These are phyloP conservation scores for Vanrija sp. DNA, from an alignment of 1,284 basidiomycete genomes.

Conservation along the genomic window DNA sequence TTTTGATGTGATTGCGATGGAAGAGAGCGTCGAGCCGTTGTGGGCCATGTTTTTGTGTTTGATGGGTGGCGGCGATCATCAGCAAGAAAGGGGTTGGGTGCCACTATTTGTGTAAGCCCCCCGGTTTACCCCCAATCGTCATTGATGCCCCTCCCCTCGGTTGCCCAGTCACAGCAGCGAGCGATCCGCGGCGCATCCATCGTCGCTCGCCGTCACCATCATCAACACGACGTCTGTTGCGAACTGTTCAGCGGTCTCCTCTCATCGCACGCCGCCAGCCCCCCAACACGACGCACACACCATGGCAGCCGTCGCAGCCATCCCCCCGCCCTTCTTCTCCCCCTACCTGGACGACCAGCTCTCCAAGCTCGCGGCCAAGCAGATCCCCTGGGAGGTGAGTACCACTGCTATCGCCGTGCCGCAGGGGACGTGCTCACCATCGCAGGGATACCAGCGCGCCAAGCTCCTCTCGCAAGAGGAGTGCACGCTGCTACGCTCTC, in stretches of 20 bases:
- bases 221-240: not conserved
- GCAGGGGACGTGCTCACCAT: not conserved
- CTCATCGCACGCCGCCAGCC: not conserved
- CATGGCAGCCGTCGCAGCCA: constrained; percentile 31
- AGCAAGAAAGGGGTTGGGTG: not conserved
- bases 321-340: constrained; percentile 75
- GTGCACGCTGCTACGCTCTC: constrained; percentile 81
- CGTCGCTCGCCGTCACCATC: not conserved
- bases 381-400: constrained; percentile 91
- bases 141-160: too few species aligned
- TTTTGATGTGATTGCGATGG: constrained; percentile 2
- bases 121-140: not conserved
- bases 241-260: not conserved
- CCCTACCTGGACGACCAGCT: constrained; percentile 82
- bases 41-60: not conserved
- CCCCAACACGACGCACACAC: not conserved
- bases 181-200: not conserved
- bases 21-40: not conserved
- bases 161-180: not conserved
- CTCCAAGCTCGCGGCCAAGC: constrained; percentile 80
- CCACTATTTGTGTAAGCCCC: not conserved
- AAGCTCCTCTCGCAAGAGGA: constrained; percentile 86
- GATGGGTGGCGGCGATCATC: not conserved
- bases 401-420: too few species aligned
- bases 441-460: constrained; percentile 88